Base-by-base conservation (phyloP, 1,284 basidiomycete species). In the Phaffia rhodozyma region DNA sequence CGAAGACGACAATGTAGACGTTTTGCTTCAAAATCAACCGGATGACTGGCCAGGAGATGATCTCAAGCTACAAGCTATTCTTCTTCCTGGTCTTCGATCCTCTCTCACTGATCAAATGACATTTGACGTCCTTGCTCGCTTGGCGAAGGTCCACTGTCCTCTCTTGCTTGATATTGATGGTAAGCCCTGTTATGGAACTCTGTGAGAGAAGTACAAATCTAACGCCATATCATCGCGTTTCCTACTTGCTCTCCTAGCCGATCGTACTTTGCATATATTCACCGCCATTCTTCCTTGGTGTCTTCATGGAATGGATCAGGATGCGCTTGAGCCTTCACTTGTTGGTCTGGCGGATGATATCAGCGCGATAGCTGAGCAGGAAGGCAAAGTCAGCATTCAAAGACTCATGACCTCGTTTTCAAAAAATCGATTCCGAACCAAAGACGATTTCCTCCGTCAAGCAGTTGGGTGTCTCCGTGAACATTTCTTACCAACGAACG, bases 381-480 rank as follows among this genome's bases (percentile, higher is more conserved):
- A 90, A 69, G 84, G 84, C 51, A 82, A 84, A 59, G 80, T 83
- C 16, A 88, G 86, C 69, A 86, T 96, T 68, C 79, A 83, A 65
- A 86, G 89, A 43, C 86, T 97, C 69, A 87, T 94, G 82, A 86
- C 81, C 1, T 93, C 90, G 7, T 92, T 94, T 68, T 84, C 89
- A 51, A 90, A 89, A 74, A 79, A 81, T 27, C 86, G 90, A 54
- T 97, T 97, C 80, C 81, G 92, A 53, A 91, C 91, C 1, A 87
- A 87, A 72, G 93, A 97, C 63, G 92, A 97, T 74, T 91, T 97
- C 74, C 81, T 94, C 65, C 84, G 91, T 2, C 91, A 97, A 72
- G 91, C 91, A 0, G 85, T 91, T 23, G 80, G 83, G 2, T 86
- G 87, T 68, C 80, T 97, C 52, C 84, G 89, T 34, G 89, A 93